phyloP scores from a whole-genome alignment of 2,329 filamentous ascomycete genomes.

The Pseudogymnoascus sp. region DNA sequence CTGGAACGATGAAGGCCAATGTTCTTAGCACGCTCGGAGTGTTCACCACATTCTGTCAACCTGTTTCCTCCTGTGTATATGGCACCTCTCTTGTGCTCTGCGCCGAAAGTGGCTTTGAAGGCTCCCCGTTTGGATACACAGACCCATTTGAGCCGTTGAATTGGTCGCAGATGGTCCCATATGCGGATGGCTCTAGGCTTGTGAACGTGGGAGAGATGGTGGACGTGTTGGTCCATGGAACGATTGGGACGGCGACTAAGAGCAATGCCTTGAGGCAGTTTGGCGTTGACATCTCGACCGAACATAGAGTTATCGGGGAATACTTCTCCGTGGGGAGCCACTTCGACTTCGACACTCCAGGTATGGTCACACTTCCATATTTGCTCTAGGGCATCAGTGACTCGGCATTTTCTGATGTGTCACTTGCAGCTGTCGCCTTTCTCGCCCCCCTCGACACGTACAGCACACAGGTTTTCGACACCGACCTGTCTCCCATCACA shows the following conservation, averaged over 20 bases:
- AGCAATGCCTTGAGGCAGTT: background rate
- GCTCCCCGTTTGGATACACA: background rate
- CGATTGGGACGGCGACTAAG: background rate
- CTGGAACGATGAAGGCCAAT: background rate
- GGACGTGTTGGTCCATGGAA: background rate
- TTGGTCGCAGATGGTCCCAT: background rate
- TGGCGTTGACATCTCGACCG: background rate
- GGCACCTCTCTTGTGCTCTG: background rate
- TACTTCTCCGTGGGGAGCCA: background rate
- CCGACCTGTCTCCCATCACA: background rate
- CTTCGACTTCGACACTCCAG: background rate
- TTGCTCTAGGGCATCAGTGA: background rate
- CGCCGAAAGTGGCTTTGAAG: background rate
- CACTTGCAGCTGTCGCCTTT: background rate
- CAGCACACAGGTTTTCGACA: background rate
- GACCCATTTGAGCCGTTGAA: background rate
- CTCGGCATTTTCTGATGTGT: background rate
- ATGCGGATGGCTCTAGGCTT: background rate
- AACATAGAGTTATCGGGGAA: background rate
- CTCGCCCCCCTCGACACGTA: background rate
- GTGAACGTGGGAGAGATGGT: background rate
- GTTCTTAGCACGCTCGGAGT: background rate
- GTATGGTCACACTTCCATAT: background rate
- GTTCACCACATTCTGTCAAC: conserved; percentile 1
- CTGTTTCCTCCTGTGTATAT: background rate